Evolutionary conservation across 2,329 filamentous ascomycete species (phyloP).

Genomic region (Cercospora citrullina): DNA sequence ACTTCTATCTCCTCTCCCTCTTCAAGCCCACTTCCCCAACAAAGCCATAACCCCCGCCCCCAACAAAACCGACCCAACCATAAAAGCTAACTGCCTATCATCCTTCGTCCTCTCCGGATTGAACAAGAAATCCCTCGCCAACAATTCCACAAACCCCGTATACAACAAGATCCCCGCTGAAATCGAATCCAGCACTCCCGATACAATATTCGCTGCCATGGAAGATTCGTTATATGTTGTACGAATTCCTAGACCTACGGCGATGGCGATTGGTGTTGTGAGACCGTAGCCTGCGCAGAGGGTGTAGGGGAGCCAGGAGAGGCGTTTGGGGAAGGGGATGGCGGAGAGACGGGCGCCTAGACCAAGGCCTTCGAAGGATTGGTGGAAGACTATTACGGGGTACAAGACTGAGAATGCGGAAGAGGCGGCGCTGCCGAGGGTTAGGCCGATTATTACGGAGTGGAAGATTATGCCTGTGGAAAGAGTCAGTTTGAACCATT

Average conservation of each 20-base stretch:
- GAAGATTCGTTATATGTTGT: constrained; percentile 62
- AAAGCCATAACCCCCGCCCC: constrained; percentile 75
- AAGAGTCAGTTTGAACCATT: too few relatives aligned
- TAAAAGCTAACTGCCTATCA: constrained; percentile 83
- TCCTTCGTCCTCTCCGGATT: constrained; percentile 85
- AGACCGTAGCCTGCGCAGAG: constrained; percentile 71
- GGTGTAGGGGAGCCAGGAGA: constrained; percentile 71
- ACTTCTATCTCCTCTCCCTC: constrained; percentile 27
- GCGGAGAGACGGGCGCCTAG: constrained; percentile 79
- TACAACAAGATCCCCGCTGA: constrained; percentile 76
- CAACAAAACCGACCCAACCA: constrained; percentile 84
- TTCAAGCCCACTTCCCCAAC: constrained; percentile 79
- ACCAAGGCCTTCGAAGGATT: constrained; percentile 90
- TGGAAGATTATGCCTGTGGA: constrained; percentile 61
- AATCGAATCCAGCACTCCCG: constrained; percentile 86
- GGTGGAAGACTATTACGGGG: constrained; percentile 76
- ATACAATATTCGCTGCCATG: constrained; percentile 68
- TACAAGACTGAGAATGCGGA: constrained; percentile 61
- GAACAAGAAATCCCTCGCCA: constrained; percentile 56
- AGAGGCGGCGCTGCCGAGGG: constrained; percentile 60
- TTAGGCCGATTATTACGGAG: constrained; percentile 56
- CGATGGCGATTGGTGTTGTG: constrained; percentile 82
- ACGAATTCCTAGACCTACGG: constrained; percentile 75
- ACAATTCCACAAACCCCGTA: constrained; percentile 50
- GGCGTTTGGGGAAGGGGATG: constrained; percentile 70